Conservation (phyloP, 73 alveolate genomes). For the Paramecium caudatum region DNA sequence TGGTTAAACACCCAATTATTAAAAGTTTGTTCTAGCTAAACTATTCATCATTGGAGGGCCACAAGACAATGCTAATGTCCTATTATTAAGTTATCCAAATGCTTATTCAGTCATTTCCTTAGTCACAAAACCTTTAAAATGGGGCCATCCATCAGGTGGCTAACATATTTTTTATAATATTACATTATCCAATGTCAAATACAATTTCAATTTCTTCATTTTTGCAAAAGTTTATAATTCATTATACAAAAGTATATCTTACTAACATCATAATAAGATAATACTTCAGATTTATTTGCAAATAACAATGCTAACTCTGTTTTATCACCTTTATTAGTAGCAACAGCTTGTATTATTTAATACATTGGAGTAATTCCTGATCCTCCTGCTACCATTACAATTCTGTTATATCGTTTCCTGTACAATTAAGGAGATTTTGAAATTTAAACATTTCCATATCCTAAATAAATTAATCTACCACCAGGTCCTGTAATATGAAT, state of each 20-base stretch:
- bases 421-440: background rate
- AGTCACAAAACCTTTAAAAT: slow-evolving; percentile 83
- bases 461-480: slow-evolving; percentile 68
- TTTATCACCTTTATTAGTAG: slow-evolving; percentile 73
- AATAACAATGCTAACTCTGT: slow-evolving; percentile 77
- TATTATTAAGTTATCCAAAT: slow-evolving; percentile 79
- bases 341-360: slow-evolving; percentile 81
- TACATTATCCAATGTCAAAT: slow-evolving; percentile 78
- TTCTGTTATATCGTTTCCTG: slow-evolving; percentile 25
- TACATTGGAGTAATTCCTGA: slow-evolving; percentile 90
- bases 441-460: slow-evolving; percentile 30
- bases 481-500: slow-evolving; percentile 74
- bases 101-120: slow-evolving; percentile 79
- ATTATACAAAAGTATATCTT: slow-evolving; percentile 81
- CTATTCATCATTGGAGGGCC: slow-evolving; percentile 86
- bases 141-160: slow-evolving; percentile 83
- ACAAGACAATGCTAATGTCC: slow-evolving; percentile 81
- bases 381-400: slow-evolving; percentile 92
- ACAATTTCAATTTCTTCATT: slow-evolving; percentile 76
- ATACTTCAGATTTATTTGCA: slow-evolving; percentile 84
- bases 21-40: slow-evolving; percentile 68
- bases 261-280: background rate
- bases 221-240: slow-evolving; percentile 78
- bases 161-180: background rate
- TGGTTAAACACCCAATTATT: slow-evolving; percentile 70